A percentile compares a stretch with the other conserved stretches of the same genome.
Evolutionary conservation across 768 basidiomycete species (phyloP).

Genomic region (Amanita rubescens): DNA sequence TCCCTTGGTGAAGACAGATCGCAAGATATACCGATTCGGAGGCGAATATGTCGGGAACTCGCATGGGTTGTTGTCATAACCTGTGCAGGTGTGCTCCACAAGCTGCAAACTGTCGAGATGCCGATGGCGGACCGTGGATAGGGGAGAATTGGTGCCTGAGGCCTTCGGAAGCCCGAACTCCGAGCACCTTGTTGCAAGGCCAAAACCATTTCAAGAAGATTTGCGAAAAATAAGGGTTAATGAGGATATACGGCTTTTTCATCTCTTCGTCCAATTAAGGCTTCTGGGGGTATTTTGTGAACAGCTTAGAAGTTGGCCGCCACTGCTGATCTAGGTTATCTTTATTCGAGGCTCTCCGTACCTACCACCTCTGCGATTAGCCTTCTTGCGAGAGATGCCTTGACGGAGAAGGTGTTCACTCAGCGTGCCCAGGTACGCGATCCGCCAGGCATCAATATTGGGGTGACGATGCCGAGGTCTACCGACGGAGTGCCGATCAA

Average conservation of each 20-base stretch:
- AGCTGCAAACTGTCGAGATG: slow-evolving; percentile 74
- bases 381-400: slow-evolving; percentile 69
- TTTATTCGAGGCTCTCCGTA: slow-evolving; percentile 77
- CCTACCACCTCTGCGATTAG: slow-evolving; percentile 83
- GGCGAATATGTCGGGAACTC: slow-evolving; percentile 59
- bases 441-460: slow-evolving; percentile 67
- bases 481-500: slow-evolving; percentile 80
- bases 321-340: slow-evolving; percentile 62
- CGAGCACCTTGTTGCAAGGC: slow-evolving; percentile 90
- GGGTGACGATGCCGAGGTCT: slow-evolving; percentile 72
- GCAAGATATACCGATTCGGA: slow-evolving; percentile 57
- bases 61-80: slow-evolving; percentile 76
- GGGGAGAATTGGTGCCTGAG: slow-evolving; percentile 82
- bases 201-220: too few relatives aligned
- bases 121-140: slow-evolving; percentile 68
- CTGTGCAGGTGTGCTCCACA: slow-evolving; percentile 70
- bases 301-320: slow-evolving; percentile 47
- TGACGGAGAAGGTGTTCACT: too few relatives aligned
- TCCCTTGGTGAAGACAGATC: too few relatives aligned
- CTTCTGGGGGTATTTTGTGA: slow-evolving; percentile 73
- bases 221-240: too few relatives aligned
- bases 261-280: slow-evolving; percentile 57
- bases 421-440: slow-evolving; percentile 79
- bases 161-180: too few relatives aligned
- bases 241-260: not conserved